Evolutionary conservation across 1,284 basidiomycete genomes (phyloP), one percentile per base, ranked within the genome.

Genomic region (Blastosporella zonata): DNA sequence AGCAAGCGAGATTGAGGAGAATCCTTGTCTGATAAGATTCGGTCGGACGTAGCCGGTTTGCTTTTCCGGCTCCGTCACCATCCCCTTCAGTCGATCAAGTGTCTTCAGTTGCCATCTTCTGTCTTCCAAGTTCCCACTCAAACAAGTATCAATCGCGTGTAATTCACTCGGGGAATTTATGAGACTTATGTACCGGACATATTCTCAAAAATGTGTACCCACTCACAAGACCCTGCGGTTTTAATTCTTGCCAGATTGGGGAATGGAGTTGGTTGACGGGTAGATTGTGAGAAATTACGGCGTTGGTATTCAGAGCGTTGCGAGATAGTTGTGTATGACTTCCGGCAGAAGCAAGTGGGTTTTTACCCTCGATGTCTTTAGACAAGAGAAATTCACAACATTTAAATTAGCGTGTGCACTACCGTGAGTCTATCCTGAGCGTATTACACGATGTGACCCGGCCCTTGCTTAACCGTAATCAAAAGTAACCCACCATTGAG

Each of bases 21-120:
- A 45, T 50, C 29, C 58, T 65, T 67, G 61, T 69, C 66, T 64
- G 68, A 68, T 70, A 69, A 68, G 67, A 67, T 68, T 59, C 61
- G 63, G 63, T 59, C 62, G 63, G 63, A 54, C 51, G 48, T 58
- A 55, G 27, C 61, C 63, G 64, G 63, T 49, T 46, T 17, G 35
- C 27, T 15, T 38, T 53, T 48, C 54, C 54, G 53, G 43, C 41
- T 54, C 55, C 60, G 58, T 43, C 28, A 56, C 56, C 53, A 49
- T 27, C n/a, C n/a, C n/a, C n/a, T n/a, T n/a, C n/a, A n/a, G n/a
- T n/a, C n/a, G n/a, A n/a, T n/a, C n/a, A n/a, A n/a, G n/a, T n/a
- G n/a, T n/a, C n/a, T n/a, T n/a, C n/a, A 7, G 15, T 50, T 43
- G 28, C 23, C 49, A 45, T 41, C 27, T 31, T 39, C 49, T 42